These are phyloP conservation scores for Cyberlindnera xishuangbannaensis DNA, from an alignment of 805 yeast species.

Conservation along the genomic window DNA sequence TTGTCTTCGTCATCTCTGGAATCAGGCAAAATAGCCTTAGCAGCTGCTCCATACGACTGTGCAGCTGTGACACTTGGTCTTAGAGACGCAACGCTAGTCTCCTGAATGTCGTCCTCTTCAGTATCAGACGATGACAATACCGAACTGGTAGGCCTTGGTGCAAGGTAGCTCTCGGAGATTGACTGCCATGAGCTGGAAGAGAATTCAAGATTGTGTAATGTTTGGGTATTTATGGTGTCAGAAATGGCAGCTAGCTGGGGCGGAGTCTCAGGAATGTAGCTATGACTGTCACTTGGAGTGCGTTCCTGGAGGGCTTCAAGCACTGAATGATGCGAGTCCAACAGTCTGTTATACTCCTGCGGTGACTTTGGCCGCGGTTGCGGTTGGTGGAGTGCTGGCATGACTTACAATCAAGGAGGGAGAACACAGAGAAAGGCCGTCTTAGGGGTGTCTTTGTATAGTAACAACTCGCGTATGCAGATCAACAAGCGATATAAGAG, in stretches of 20 bases:
- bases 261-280: too few species aligned
- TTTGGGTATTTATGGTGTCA: constrained; percentile 1
- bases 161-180: constrained; percentile 10
- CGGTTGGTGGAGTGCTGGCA: constrained; percentile 18
- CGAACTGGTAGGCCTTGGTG: constrained; percentile 25
- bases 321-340: constrained; percentile 23
- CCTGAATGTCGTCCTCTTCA: constrained; percentile 19
- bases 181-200: constrained; percentile 24
- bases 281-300: constrained; percentile 2
- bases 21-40: background rate
- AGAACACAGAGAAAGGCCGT: too few species aligned
- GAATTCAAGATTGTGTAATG: constrained; percentile 14
- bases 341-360: constrained; percentile 14
- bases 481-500: too few species aligned
- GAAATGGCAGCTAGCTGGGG: too few species aligned
- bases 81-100: too few species aligned
- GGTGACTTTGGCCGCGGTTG: constrained; percentile 13
- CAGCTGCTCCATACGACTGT: background rate
- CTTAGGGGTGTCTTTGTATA: too few species aligned
- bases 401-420: too few species aligned
- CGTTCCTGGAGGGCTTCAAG: constrained; percentile 18
- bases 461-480: too few species aligned
- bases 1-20: constrained; percentile 17
- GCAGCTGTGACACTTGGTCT: too few species aligned
- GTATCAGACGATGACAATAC: constrained; percentile 25